phyloP scores from a whole-genome alignment of 768 basidiomycete genomes.

The Sarcodon sp. region DNA sequence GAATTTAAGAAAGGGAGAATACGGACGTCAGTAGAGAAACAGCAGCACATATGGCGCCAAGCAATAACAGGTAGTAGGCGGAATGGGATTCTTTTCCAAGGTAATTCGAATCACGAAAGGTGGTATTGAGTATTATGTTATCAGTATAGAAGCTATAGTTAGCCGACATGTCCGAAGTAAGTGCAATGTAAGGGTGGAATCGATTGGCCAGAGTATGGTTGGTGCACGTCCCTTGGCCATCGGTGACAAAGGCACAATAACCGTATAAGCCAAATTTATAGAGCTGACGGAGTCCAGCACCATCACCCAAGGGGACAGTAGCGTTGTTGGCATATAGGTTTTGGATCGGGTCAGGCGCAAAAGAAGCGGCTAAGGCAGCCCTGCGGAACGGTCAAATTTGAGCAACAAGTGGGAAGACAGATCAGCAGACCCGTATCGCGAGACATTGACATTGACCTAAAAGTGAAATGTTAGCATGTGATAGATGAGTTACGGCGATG shows the following conservation, averaged over 20 bases:
- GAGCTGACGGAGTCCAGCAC: constrained; percentile 49
- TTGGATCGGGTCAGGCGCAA: constrained; percentile 40
- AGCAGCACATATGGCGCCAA: constrained; percentile 57
- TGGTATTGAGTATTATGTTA: constrained; percentile 34
- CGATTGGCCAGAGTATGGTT: constrained; percentile 43
- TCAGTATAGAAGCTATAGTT: constrained; percentile 49
- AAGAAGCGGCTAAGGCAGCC: constrained; percentile 31
- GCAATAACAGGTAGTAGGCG: constrained; percentile 64
- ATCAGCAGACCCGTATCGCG: constrained; percentile 49
- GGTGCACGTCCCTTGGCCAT: constrained; percentile 48
- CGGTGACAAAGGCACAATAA: constrained; percentile 60
- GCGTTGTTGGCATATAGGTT: constrained; percentile 58
- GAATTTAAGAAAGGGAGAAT: background rate
- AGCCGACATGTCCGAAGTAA: constrained; percentile 52
- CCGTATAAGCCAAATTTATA: constrained; percentile 79
- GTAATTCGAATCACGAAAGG: constrained; percentile 48
- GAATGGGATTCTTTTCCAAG: constrained; percentile 50
- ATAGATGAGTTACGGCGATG: constrained; percentile 6
- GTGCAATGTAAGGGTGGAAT: constrained; percentile 52
- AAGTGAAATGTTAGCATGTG: background rate
- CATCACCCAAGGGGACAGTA: constrained; percentile 41
- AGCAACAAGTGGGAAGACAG: constrained; percentile 2
- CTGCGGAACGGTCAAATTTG: constrained; percentile 19
- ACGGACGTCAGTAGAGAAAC: constrained; percentile 58
- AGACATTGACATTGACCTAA: constrained; percentile 59